Conservation (phyloP, 768 basidiomycete genomes). For the Leccinum arenicola region DNA sequence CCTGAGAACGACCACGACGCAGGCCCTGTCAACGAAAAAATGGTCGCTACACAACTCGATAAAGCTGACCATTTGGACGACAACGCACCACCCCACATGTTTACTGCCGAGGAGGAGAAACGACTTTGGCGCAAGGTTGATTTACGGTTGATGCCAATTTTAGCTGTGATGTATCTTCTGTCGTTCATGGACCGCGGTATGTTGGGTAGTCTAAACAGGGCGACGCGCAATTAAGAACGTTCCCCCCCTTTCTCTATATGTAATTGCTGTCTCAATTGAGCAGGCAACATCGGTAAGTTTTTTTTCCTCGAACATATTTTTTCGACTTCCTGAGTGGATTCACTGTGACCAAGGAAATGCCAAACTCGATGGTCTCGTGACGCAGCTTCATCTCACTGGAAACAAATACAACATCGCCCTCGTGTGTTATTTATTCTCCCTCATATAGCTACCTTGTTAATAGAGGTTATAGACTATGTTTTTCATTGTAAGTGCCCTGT, state of each 20-base stretch:
- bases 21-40: neutral
- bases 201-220: constrained; percentile 4
- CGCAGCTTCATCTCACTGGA: constrained; percentile 54
- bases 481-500: constrained; percentile 54
- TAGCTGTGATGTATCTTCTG: constrained; percentile 58
- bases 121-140: constrained; percentile 60
- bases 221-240: neutral
- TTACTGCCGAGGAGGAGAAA: constrained; percentile 42
- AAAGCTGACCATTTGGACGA: neutral
- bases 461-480: constrained; percentile 55
- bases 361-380: constrained; percentile 57
- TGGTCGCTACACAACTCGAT: neutral
- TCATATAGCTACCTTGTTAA: neutral
- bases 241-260: neutral
- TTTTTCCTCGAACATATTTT: neutral
- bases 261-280: neutral
- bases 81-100: neutral
- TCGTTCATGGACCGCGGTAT: constrained; percentile 64
- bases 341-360: constrained; percentile 49
- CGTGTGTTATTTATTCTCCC: constrained; percentile 32
- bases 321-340: neutral
- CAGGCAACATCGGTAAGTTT: constrained; percentile 56
- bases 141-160: constrained; percentile 52
- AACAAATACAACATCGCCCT: constrained; percentile 66
- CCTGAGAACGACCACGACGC: neutral